Percentiles rank a stretch among this genome's conserved stretches.
Evolutionary conservation across 2,329 filamentous ascomycete species (phyloP).

Genomic region (Onygenales sp.): DNA sequence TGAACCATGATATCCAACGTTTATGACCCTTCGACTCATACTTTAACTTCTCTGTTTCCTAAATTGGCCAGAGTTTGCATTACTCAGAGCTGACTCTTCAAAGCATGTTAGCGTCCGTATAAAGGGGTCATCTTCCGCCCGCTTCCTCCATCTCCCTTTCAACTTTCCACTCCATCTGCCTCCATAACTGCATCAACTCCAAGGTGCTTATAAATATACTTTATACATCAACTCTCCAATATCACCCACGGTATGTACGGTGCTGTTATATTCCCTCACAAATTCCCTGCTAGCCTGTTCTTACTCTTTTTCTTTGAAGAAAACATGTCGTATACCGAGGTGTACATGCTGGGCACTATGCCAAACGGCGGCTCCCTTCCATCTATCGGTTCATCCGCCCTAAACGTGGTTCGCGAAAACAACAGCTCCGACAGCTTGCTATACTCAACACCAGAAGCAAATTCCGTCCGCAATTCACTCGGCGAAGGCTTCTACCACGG

Average conservation of each 20-base stretch:
- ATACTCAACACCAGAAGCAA: conserved; percentile 6
- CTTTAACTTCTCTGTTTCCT: background rate
- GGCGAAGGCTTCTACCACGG: conserved; percentile 6
- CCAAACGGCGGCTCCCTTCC: conserved; percentile 4
- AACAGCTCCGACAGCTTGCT: background rate
- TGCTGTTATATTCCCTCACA: background rate
- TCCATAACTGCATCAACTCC: background rate
- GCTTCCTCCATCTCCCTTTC: background rate
- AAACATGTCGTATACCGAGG: conserved; percentile 9
- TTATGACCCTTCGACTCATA: no score
- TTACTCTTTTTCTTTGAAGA: background rate
- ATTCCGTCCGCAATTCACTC: conserved; percentile 5
- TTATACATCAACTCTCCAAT: background rate
- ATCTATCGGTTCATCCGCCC: conserved; percentile 7
- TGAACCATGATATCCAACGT: no score
- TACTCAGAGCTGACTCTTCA: background rate
- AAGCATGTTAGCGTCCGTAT: background rate
- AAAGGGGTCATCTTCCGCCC: background rate
- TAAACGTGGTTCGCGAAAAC: conserved; percentile 2
- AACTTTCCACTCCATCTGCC: background rate
- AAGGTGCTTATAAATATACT: background rate
- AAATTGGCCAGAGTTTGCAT: background rate
- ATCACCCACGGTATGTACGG: background rate
- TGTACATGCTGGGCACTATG: conserved; percentile 6
- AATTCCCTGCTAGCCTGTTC: background rate